Percentiles rank a stretch among this genome's conserved stretches.
phyloP scores from a whole-genome alignment of 805 yeast genomes.

The Candida qinlingensis region DNA sequence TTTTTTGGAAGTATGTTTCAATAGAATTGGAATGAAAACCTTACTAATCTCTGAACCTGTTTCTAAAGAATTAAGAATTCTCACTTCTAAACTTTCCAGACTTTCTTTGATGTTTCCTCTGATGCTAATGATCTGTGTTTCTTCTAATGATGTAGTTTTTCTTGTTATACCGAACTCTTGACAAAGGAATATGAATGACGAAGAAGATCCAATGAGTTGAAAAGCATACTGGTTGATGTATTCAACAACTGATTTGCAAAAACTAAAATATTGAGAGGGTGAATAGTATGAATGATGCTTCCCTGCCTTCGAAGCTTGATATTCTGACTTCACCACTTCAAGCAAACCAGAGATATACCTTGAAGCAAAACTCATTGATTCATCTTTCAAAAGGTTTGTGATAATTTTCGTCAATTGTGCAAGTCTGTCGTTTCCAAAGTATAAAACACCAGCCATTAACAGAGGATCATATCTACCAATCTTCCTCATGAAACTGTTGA shows the following conservation, averaged over 20 bases:
- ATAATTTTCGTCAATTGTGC: constrained; percentile 10
- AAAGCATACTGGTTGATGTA: constrained; percentile 11
- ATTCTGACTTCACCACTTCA: background rate
- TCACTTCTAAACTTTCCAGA: constrained; percentile 12
- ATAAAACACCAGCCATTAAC: background rate
- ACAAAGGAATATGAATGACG: constrained; percentile 13
- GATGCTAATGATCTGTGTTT: constrained; percentile 9
- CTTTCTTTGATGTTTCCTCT: constrained; percentile 14
- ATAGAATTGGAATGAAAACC: constrained; percentile 2
- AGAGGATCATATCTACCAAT: constrained; percentile 15
- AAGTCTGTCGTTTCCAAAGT: background rate
- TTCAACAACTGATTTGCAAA: background rate
- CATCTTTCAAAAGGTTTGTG: constrained; percentile 12
- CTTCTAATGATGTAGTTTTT: constrained; percentile 6
- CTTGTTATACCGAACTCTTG: constrained; percentile 5
- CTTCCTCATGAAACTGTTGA: constrained; percentile 17
- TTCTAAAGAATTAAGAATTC: constrained; percentile 10
- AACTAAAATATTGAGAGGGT: no score
- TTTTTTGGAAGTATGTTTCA: constrained; percentile 5
- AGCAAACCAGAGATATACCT: constrained; percentile 13
- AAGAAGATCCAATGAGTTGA: constrained; percentile 11
- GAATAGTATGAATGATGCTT: no score
- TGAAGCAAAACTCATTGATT: constrained; percentile 6
- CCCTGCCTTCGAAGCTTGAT: no score
- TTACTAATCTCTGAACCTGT: constrained; percentile 5